Evolutionary conservation across 306 rosid genomes (phyloP).

Genomic region (Gynostemma pentaphyllum): DNA sequence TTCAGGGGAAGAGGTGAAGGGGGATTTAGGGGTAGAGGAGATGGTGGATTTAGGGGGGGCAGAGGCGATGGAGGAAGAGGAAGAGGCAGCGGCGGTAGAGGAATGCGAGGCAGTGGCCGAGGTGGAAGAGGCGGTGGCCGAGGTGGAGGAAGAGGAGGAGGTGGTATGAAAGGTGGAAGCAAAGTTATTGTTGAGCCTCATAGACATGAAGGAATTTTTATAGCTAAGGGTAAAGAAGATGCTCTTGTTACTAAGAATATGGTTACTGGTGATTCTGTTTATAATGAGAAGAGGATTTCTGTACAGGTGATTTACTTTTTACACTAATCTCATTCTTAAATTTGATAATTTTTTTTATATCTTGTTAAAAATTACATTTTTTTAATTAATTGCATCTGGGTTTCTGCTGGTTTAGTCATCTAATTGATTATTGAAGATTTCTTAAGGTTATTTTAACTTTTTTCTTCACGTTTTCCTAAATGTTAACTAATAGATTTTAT

Average conservation of each 20-base stretch:
- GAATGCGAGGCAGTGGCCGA: conserved; percentile 21
- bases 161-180: conserved; percentile 45
- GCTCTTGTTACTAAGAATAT: conserved; percentile 84
- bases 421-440: no score
- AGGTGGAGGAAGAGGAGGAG: conserved; percentile 24
- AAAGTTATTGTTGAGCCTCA: conserved; percentile 39
- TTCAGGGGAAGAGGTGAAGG: conserved; percentile 30
- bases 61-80: conserved; percentile 30
- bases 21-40: conserved; percentile 33
- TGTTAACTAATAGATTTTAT: no score
- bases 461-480: no score
- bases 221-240: conserved; percentile 84
- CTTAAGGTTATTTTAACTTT: no score
- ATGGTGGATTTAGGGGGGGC: conserved; percentile 37
- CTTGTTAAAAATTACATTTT: no score
- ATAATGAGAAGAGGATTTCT: conserved; percentile 69
- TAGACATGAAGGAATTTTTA: conserved; percentile 76
- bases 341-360: no score
- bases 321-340: no score
- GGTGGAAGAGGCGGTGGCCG: conserved; percentile 20
- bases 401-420: no score
- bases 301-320: conserved; percentile 52
- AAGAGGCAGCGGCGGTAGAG: conserved; percentile 27
- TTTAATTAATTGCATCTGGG: no score
- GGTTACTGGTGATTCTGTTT: conserved; percentile 87